A percentile compares a stretch with the other conserved stretches of the same genome.
These are phyloP conservation scores for Annulohypoxylon moriforme DNA, from an alignment of 495 filamentous ascomycete genomes.

Conservation along the genomic window DNA sequence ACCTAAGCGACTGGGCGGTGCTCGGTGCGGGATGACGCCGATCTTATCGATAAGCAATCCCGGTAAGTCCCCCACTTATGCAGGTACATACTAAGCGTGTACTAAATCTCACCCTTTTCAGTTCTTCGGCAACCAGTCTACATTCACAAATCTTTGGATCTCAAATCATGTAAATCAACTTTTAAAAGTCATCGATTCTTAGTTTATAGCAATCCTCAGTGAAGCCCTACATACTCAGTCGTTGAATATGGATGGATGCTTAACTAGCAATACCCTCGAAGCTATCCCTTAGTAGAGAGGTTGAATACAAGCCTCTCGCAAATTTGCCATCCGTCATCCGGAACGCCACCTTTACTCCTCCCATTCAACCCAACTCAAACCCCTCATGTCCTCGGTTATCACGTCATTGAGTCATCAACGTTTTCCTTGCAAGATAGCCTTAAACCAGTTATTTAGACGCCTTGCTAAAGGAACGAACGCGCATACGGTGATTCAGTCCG, in stretches of 20 bases:
- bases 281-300: too few species aligned
- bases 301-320: not conserved
- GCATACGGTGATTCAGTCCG: not conserved
- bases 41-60: conserved; percentile 11
- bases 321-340: not conserved
- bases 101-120: too few species aligned
- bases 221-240: not conserved
- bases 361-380: not conserved
- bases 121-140: not conserved
- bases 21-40: not conserved
- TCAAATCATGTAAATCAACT: not conserved
- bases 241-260: too few species aligned
- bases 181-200: not conserved
- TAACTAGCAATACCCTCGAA: not conserved
- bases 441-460: not conserved
- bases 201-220: not conserved
- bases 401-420: not conserved
- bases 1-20: not conserved
- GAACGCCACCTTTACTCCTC: not conserved
- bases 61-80: not conserved
- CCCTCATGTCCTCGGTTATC: not conserved
- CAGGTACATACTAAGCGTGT: not conserved
- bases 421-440: not conserved
- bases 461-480: not conserved
- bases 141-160: not conserved